Evolutionary conservation across 768 basidiomycete species (phyloP).

Genomic region (Filobasidium floriforme): DNA sequence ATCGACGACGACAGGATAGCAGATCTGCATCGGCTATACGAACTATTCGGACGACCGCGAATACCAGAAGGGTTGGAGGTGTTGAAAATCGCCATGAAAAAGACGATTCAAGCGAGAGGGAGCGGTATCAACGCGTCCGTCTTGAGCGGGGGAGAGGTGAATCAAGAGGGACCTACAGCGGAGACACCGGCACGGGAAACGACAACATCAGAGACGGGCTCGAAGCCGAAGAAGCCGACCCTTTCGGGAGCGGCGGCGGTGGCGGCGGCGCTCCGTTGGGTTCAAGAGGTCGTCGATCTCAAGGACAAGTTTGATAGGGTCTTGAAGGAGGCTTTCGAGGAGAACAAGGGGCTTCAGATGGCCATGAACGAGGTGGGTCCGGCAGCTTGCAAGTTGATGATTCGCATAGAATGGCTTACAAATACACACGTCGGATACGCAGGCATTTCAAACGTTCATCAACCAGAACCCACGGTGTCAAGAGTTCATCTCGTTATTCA

Average conservation of each 20-base stretch:
- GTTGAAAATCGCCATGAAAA: conserved; percentile 62
- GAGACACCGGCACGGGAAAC: background rate
- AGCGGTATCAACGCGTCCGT: conserved; percentile 62
- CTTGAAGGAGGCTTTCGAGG: conserved; percentile 63
- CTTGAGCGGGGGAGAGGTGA: background rate
- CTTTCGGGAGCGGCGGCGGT: conserved; percentile 46
- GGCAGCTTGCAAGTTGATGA: background rate
- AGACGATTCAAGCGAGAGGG: conserved; percentile 65
- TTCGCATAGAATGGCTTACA: background rate
- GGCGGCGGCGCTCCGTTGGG: conserved; percentile 75
- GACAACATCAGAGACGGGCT: background rate
- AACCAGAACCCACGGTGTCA: conserved; percentile 79
- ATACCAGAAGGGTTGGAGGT: conserved; percentile 61
- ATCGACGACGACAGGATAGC: conserved; percentile 68
- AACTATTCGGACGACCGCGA: conserved; percentile 55
- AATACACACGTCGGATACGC: background rate
- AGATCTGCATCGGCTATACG: conserved; percentile 71
- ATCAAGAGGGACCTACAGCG: too few species aligned
- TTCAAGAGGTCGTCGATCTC: conserved; percentile 76
- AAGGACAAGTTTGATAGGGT: conserved; percentile 84
- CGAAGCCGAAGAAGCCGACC: background rate
- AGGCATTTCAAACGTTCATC: conserved; percentile 91
- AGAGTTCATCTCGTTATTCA: conserved; percentile 91
- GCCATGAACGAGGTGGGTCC: conserved; percentile 71
- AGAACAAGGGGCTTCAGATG: conserved; percentile 69